These are phyloP conservation scores for Bruguiera hainesii DNA, from an alignment of 441 rosid genomes.

Conservation along the genomic window DNA sequence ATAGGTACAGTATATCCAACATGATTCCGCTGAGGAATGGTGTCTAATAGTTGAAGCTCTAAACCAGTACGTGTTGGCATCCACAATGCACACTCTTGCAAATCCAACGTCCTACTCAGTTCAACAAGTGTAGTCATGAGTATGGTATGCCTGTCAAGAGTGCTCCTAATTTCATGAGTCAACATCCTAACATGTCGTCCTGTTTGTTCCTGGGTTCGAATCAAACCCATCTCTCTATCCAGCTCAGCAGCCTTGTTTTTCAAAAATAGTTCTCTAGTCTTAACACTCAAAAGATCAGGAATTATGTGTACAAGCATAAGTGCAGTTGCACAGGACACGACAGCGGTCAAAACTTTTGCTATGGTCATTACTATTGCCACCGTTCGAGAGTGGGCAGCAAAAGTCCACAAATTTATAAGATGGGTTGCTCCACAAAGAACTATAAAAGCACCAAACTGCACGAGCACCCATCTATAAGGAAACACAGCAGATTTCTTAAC, in stretches of 20 bases:
- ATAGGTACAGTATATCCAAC: slow-evolving; percentile 90
- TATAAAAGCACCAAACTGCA: slow-evolving; percentile 98
- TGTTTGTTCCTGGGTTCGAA: slow-evolving; percentile 95
- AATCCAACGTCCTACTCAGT: slow-evolving; percentile 78
- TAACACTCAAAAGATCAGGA: slow-evolving; percentile 88
- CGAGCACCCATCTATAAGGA: slow-evolving; percentile 99
- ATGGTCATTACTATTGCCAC: slow-evolving; percentile 84
- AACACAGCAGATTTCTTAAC: slow-evolving; percentile 96
- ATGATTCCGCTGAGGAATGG: slow-evolving; percentile 91
- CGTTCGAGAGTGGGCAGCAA: slow-evolving; percentile 58
- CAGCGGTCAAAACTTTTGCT: slow-evolving; percentile 78
- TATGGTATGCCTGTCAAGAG: slow-evolving; percentile 91
- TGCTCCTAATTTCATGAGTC: slow-evolving; percentile 95
- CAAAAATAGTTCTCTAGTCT: slow-evolving; percentile 83
- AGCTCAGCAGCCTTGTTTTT: slow-evolving; percentile 96
- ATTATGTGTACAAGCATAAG: slow-evolving; percentile 97
- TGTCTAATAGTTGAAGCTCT: slow-evolving; percentile 88
- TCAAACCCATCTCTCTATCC: slow-evolving; percentile 94
- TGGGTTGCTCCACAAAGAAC: slow-evolving; percentile 98
- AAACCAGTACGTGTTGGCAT: slow-evolving; percentile 99
- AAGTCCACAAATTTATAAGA: slow-evolving; percentile 93
- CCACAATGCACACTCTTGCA: slow-evolving; percentile 99
- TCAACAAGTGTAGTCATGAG: slow-evolving; percentile 90
- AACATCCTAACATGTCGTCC: slow-evolving; percentile 98
- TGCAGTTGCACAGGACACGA: slow-evolving; percentile 94